phyloP scores from a whole-genome alignment of 805 yeast species.

The Nakazawaea holstii region DNA sequence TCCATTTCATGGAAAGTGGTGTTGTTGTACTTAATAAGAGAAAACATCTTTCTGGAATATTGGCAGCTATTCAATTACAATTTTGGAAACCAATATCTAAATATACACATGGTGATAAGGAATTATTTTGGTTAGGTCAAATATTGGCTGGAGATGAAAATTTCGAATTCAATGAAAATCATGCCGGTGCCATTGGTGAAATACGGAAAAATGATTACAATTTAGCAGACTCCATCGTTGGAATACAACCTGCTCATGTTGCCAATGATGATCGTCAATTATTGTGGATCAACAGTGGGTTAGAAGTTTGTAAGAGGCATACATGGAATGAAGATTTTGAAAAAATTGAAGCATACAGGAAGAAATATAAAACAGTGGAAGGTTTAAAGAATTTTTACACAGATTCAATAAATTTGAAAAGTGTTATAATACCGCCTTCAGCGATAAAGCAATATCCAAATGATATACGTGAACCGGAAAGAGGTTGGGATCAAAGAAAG shows the following conservation, averaged over 20 bases:
- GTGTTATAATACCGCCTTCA: conserved; percentile 44
- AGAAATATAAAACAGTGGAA: conserved; percentile 14
- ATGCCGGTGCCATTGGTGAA: conserved; percentile 54
- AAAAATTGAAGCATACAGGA: conserved; percentile 22
- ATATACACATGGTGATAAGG: conserved; percentile 74
- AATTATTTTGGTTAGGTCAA: conserved; percentile 70
- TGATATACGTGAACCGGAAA: conserved; percentile 34
- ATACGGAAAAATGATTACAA: conserved; percentile 23
- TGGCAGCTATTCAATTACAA: conserved; percentile 39
- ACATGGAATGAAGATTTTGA: conserved; percentile 34
- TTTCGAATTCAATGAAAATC: conserved; percentile 42
- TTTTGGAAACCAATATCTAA: conserved; percentile 37
- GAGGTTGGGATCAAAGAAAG: conserved; percentile 54
- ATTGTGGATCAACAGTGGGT: conserved; percentile 70
- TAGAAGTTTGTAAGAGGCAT: conserved; percentile 49
- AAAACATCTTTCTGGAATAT: conserved; percentile 43
- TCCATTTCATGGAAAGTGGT: conserved; percentile 46
- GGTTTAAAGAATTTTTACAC: conserved; percentile 29
- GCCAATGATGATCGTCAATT: conserved; percentile 44
- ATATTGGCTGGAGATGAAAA: conserved; percentile 49
- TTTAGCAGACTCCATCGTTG: conserved; percentile 5
- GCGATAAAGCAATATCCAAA: conserved; percentile 32
- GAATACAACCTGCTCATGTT: conserved; percentile 52
- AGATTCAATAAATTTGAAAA: conserved; percentile 32
- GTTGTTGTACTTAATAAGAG: conserved; percentile 40